A percentile compares a stretch with the other conserved stretches of the same genome.
phyloP scores from a whole-genome alignment of 192 early-diverging fungal species.

The Coemansia aciculifera region DNA sequence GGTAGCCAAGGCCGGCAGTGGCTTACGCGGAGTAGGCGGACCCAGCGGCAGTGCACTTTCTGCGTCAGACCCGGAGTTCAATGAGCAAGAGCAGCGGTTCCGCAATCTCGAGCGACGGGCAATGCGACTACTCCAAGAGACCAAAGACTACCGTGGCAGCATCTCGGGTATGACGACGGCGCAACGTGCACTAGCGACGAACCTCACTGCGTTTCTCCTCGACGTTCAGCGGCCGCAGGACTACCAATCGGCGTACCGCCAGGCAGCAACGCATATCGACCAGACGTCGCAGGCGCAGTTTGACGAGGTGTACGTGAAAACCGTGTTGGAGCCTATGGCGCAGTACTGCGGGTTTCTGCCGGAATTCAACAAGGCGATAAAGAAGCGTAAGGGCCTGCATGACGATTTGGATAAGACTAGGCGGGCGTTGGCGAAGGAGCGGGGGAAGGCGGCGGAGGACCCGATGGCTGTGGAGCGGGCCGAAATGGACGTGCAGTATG shows the following conservation, averaged over 20 bases:
- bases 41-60: neutral
- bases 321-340: slow-evolving; percentile 89
- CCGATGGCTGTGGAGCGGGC: slow-evolving; percentile 62
- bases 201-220: slow-evolving; percentile 81
- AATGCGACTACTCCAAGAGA: slow-evolving; percentile 83
- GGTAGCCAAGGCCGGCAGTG: slow-evolving; percentile 31
- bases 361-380: slow-evolving; percentile 90
- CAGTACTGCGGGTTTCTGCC: slow-evolving; percentile 86
- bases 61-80: slow-evolving; percentile 69
- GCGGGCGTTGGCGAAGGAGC: slow-evolving; percentile 74
- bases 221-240: slow-evolving; percentile 77
- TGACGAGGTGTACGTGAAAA: slow-evolving; percentile 79
- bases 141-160: slow-evolving; percentile 89
- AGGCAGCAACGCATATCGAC: slow-evolving; percentile 77
- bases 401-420: slow-evolving; percentile 85
- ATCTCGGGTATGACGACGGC: slow-evolving; percentile 81
- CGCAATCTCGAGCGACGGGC: slow-evolving; percentile 80
- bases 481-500: slow-evolving; percentile 75
- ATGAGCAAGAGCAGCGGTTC: slow-evolving; percentile 79
- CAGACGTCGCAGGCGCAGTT: slow-evolving; percentile 77
- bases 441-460: slow-evolving; percentile 80
- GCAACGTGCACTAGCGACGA: slow-evolving; percentile 83
- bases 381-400: slow-evolving; percentile 82
- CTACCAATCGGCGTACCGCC: slow-evolving; percentile 80
- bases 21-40: slow-evolving; percentile 22